Conservation (phyloP, 2,329 filamentous ascomycete genomes). For the Pezizomycotina sp. region DNA sequence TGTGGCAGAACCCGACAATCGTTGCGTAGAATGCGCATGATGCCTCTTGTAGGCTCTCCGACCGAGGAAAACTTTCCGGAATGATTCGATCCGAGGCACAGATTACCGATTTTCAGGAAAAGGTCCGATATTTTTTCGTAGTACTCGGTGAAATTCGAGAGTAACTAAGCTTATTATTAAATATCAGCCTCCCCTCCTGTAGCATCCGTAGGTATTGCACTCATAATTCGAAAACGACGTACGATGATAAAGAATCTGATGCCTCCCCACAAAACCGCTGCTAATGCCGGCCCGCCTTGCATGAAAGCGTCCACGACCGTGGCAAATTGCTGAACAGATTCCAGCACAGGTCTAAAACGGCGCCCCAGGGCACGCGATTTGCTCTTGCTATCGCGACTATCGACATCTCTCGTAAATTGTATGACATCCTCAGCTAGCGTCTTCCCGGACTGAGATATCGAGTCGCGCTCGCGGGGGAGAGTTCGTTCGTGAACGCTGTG, state of each 20-base stretch:
- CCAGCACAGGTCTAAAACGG: slow-evolving; percentile 28
- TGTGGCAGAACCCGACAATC: slow-evolving; percentile 11
- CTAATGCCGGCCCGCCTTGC: slow-evolving; percentile 28
- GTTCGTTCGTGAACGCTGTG: no score
- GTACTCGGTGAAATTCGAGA: slow-evolving; percentile 29
- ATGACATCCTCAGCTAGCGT: no score
- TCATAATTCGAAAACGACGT: slow-evolving; percentile 14
- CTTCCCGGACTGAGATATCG: no score
- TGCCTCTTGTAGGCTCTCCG: slow-evolving; percentile 9
- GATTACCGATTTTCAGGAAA: slow-evolving; percentile 28
- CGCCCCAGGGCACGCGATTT: no score
- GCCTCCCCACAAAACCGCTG: slow-evolving; percentile 33
- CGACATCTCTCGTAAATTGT: no score
- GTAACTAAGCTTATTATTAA: slow-evolving; percentile 22
- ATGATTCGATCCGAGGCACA: slow-evolving; percentile 27
- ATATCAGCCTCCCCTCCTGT: slow-evolving; percentile 1
- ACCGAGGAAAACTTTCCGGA: slow-evolving; percentile 11
- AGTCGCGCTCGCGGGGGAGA: no score
- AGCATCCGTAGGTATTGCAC: not conserved
- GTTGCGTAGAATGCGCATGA: slow-evolving; percentile 10
- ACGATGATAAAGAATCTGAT: slow-evolving; percentile 31
- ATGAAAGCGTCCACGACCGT: slow-evolving; percentile 29
- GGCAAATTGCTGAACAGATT: slow-evolving; percentile 29
- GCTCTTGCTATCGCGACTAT: no score
- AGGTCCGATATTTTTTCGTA: slow-evolving; percentile 30